Evolutionary conservation across 345 rosid species (phyloP), one percentile per base, ranked within the genome.

Genomic region (Corymbia maculata): DNA sequence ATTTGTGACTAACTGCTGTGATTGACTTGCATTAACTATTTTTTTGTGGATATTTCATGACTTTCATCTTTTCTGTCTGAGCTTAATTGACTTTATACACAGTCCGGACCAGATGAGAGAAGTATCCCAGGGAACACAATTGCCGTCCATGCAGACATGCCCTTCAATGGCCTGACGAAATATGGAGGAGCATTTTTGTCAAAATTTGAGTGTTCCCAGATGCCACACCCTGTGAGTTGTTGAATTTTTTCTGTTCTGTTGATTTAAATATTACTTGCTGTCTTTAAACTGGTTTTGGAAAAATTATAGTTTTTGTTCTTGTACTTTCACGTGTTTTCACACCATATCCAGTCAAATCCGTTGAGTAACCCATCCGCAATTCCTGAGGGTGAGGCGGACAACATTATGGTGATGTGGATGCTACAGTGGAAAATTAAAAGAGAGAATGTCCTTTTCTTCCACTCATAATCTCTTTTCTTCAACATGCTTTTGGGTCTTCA

Each of bases 81-180:
- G 49, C 70, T 80, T 80, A 59, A 53, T 30, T 59, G 49, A 51
- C 85, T 87, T 42, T 6, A 42, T 26, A 24, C 86, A 68, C 91
- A 96, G 99, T 93, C 95, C 89, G 98, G 99, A 85, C 93, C 95
- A 89, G 99, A 98, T 92, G 98, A 93, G 55, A 93, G 91, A n/a
- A 89, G 89, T 47, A 89, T 89, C 50, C 99, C 99, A 0, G 99
- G 98, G 87, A 97, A 98, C 89, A 97, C 98, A 22, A 92, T 97
- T 91, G 99, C 98, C 55, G 97, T 96, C 87, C 98, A 94, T 88
- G 99, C 99, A 61, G 97, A 97, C 86, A 92, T 96, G 94, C 98
- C 99, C 85, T 98, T 95, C 85, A 91, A 92, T 24, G 99, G 98
- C 51, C 89, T 98, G 87, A 94, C 98, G 85, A 95, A 94, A 70